These are phyloP conservation scores for Phlebiopsis flavidoalba DNA, from an alignment of 768 basidiomycete genomes.

Conservation along the genomic window DNA sequence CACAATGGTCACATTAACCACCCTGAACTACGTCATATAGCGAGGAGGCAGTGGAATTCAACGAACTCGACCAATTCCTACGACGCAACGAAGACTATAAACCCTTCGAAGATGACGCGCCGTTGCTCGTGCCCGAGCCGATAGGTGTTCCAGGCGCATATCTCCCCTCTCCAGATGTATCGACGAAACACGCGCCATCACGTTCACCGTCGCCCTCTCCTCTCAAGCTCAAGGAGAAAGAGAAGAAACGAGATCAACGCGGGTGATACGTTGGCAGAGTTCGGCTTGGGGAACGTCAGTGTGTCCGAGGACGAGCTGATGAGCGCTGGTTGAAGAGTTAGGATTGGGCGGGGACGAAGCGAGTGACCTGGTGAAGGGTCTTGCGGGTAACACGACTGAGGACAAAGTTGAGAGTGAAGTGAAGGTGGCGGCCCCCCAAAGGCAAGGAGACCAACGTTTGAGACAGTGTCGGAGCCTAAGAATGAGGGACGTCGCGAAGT, in stretches of 20 bases:
- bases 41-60: conserved; percentile 81
- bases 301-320: conserved; percentile 73
- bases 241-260: conserved; percentile 52
- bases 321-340: conserved; percentile 64
- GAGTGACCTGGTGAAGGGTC: conserved; percentile 63
- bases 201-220: conserved; percentile 28
- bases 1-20: background rate
- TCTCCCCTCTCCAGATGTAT: conserved; percentile 66
- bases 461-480: background rate
- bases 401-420: conserved; percentile 3
- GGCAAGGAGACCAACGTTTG: background rate
- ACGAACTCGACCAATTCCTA: conserved; percentile 65
- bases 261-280: conserved; percentile 62
- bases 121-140: conserved; percentile 47
- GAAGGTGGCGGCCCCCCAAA: background rate
- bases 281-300: conserved; percentile 70
- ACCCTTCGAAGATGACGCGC: conserved; percentile 55
- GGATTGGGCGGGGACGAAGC: conserved; percentile 77
- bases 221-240: conserved; percentile 46
- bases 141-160: conserved; percentile 80
- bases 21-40: conserved; percentile 31
- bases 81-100: conserved; percentile 70
- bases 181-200: conserved; percentile 60
- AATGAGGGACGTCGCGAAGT: background rate
- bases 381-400: conserved; percentile 30